Evolutionary conservation across 768 basidiomycete species (phyloP).

Genomic region (Boletus patriciae): DNA sequence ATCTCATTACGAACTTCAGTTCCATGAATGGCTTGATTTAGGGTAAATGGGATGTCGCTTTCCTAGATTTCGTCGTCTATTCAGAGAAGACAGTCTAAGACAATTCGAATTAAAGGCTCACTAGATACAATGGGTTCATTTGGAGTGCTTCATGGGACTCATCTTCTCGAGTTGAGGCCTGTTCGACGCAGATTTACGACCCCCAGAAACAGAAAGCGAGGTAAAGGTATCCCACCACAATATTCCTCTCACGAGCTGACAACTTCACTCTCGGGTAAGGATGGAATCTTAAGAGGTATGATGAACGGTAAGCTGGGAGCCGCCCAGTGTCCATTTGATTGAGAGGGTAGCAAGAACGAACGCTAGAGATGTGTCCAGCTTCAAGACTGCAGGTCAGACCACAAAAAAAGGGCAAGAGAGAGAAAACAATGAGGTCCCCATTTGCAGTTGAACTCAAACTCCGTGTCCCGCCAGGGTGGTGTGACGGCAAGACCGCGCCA

Average conservation of each 20-base stretch:
- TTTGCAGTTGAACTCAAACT: slow-evolving; percentile 21
- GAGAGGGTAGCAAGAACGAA: not conserved
- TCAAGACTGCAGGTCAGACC: slow-evolving; percentile 1
- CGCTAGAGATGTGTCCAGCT: not conserved
- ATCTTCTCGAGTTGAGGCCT: slow-evolving; percentile 10
- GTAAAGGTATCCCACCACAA: slow-evolving; percentile 18
- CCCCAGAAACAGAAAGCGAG: slow-evolving; percentile 7
- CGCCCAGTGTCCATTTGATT: slow-evolving; percentile 16
- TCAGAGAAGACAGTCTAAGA: not conserved
- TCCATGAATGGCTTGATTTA: slow-evolving; percentile 9
- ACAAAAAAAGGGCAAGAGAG: not conserved
- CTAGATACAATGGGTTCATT: not conserved
- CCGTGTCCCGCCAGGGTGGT: slow-evolving; percentile 23
- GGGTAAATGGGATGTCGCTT: not conserved
- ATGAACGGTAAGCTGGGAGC: slow-evolving; percentile 30
- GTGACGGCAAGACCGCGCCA: slow-evolving; percentile 30
- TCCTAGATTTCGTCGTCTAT: slow-evolving; percentile 12
- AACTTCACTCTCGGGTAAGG: slow-evolving; percentile 29
- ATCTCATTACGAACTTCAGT: not conserved
- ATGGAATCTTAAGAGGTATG: slow-evolving; percentile 29
- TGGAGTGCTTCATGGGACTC: not conserved
- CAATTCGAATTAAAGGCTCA: slow-evolving; percentile 1
- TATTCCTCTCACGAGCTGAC: slow-evolving; percentile 24
- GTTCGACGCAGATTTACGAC: not conserved
- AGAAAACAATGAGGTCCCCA: slow-evolving; percentile 3